Percentiles rank a stretch among this genome's conserved stretches.
Conservation (phyloP, 2,329 filamentous ascomycete species). For the Hirsutella minnesotensis region DNA sequence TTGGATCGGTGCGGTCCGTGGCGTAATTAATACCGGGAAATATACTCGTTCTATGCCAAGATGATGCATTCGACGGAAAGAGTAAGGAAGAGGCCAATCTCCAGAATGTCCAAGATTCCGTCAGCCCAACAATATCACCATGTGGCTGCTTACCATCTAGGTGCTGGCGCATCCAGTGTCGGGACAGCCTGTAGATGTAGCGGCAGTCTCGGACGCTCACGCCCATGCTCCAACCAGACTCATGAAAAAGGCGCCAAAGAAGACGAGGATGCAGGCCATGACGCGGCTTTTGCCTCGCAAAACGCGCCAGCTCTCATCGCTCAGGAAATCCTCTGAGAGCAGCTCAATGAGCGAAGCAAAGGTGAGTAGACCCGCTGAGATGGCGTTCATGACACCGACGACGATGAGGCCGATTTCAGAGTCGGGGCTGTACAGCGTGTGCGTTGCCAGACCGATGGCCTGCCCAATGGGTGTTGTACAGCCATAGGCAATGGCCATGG, state of each 20-base stretch:
- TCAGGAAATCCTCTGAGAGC: constrained; percentile 59
- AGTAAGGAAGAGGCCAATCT: too few relatives aligned
- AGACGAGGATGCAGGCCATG: constrained; percentile 43
- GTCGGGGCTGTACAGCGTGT: constrained; percentile 56
- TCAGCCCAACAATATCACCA: too few relatives aligned
- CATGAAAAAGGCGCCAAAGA: constrained; percentile 49
- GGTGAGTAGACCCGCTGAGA: constrained; percentile 58
- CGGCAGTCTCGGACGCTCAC: constrained; percentile 21
- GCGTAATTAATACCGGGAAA: too few relatives aligned
- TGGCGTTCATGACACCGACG: constrained; percentile 64
- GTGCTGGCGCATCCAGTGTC: too few relatives aligned
- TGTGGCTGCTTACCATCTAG: too few relatives aligned
- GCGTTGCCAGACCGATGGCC: constrained; percentile 58
- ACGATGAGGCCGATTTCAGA: constrained; percentile 55
- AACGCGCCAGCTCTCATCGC: constrained; percentile 48
- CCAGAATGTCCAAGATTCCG: too few relatives aligned
- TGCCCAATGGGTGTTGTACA: constrained; percentile 58
- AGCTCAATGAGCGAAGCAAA: constrained; percentile 64
- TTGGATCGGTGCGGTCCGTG: too few relatives aligned
- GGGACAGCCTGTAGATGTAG: too few relatives aligned
- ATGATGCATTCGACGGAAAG: too few relatives aligned
- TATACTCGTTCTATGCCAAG: too few relatives aligned
- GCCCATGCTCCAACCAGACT: constrained; percentile 54
- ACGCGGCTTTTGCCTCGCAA: constrained; percentile 41
- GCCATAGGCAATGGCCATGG: constrained; percentile 47